Conservation (phyloP, 2,329 filamentous ascomycete genomes). For the Beauveria sp. region DNA sequence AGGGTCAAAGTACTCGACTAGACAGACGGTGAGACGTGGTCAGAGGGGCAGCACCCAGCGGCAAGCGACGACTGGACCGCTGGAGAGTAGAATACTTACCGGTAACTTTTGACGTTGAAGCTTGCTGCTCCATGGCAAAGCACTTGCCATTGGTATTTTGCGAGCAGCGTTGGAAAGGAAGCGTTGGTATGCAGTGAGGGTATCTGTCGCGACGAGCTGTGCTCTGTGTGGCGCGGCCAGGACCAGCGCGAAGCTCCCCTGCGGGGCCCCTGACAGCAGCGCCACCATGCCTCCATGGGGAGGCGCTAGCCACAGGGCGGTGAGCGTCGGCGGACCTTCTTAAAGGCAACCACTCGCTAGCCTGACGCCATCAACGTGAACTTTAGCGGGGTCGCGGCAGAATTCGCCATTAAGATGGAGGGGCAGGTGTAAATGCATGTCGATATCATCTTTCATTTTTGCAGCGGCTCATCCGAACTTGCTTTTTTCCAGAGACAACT, state of each 20-base stretch:
- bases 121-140: slow-evolving; percentile 54
- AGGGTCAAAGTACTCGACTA: slow-evolving; percentile 95
- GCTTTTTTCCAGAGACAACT: slow-evolving; percentile 31
- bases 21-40: slow-evolving; percentile 11
- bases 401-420: slow-evolving; percentile 14
- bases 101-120: slow-evolving; percentile 70
- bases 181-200: background rate
- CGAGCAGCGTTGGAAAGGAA: background rate
- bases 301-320: background rate
- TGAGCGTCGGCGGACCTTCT: background rate
- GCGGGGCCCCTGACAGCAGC: background rate
- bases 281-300: background rate
- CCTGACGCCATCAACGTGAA: slow-evolving; percentile 6
- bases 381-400: slow-evolving; percentile 18
- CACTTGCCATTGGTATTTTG: slow-evolving; percentile 9
- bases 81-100: slow-evolving; percentile 37
- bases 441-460: background rate
- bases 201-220: slow-evolving; percentile 2
- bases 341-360: background rate
- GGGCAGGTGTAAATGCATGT: slow-evolving; percentile 2
- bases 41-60: too few relatives aligned
- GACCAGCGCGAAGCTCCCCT: background rate
- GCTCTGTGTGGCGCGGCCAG: background rate
- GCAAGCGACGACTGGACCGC: too few relatives aligned
- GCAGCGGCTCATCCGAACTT: background rate